These are phyloP conservation scores for Penicillium angulare DNA, from an alignment of 495 filamentous ascomycete genomes.

Conservation along the genomic window DNA sequence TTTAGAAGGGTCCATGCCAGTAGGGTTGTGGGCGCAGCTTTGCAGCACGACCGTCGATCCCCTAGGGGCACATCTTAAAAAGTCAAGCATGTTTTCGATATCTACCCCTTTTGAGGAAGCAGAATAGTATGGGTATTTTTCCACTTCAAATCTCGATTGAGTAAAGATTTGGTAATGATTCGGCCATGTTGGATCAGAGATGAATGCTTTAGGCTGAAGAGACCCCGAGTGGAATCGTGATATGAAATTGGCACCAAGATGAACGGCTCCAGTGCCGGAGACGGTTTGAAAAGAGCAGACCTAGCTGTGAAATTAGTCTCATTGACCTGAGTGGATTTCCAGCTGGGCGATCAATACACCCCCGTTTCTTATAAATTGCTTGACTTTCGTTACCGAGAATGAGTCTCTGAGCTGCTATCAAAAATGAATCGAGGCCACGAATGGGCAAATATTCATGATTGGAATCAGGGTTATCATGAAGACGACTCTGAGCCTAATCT, in stretches of 20 bases:
- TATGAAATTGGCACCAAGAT: neutral
- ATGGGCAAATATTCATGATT: conserved; percentile 6
- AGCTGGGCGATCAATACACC: neutral
- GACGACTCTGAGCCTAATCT: neutral
- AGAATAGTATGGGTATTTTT: conserved; percentile 1
- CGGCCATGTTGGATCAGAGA: conserved; percentile 3
- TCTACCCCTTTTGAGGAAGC: neutral
- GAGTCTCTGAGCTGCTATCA: neutral
- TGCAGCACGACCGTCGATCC: neutral
- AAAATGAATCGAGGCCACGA: neutral
- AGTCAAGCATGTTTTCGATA: neutral
- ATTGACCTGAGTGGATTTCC: neutral
- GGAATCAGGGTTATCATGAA: neutral
- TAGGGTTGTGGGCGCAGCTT: conserved; percentile 1
- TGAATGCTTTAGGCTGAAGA: neutral
- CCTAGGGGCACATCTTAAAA: neutral
- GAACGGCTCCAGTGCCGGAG: neutral
- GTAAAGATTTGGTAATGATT: conserved; percentile 1
- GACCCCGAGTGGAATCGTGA: neutral
- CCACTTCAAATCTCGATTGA: neutral
- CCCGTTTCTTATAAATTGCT: neutral
- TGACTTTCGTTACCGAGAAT: neutral
- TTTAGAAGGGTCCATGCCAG: neutral
- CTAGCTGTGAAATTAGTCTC: neutral
- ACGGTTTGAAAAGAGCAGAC: conserved; percentile 1